Conservation (phyloP, 306 rosid species). For the Cotoneaster glaucophyllus region DNA sequence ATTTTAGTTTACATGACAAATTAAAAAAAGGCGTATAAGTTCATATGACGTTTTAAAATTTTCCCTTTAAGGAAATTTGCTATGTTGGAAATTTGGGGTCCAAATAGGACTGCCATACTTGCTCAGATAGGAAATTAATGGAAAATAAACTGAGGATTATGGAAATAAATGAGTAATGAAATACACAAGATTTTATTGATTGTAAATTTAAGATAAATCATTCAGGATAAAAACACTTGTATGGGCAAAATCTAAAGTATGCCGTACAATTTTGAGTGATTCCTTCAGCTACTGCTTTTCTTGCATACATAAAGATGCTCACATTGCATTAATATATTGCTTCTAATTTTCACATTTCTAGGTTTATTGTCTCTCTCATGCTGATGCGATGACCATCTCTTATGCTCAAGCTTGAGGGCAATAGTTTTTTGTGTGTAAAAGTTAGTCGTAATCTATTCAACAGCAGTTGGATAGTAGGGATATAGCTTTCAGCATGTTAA, state of each 20-base stretch:
- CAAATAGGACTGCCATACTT: not conserved
- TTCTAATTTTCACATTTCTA: not conserved
- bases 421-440: not conserved
- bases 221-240: not conserved
- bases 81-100: not conserved
- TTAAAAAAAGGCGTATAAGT: too few relatives aligned
- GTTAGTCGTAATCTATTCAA: not conserved
- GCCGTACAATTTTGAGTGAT: not conserved
- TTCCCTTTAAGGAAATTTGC: not conserved
- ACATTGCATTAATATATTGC: not conserved
- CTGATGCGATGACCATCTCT: not conserved
- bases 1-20: too few relatives aligned
- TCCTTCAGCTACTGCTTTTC: not conserved
- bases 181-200: not conserved
- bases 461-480: not conserved
- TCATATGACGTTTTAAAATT: too few relatives aligned
- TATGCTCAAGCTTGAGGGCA: not conserved
- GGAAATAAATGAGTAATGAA: not conserved
- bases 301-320: not conserved
- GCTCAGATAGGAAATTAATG: not conserved
- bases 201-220: not conserved
- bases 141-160: not conserved
- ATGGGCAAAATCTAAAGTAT: not conserved
- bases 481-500: not conserved
- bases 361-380: not conserved